phyloP scores from a whole-genome alignment of 2,329 filamentous ascomycete species.

The Exophiala spinifera region DNA sequence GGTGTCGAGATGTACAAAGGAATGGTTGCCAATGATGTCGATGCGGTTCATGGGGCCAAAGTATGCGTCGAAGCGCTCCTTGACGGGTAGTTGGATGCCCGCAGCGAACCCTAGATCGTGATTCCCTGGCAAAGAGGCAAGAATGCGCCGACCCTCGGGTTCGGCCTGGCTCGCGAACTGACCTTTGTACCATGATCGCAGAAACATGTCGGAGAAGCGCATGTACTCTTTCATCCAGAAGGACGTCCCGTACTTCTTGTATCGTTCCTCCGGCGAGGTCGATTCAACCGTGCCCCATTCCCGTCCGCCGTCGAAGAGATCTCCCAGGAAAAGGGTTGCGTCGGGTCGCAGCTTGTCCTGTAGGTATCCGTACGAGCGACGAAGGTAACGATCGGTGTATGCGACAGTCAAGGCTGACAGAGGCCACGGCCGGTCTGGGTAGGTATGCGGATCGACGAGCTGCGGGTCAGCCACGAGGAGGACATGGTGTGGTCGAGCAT shows the following conservation, averaged over 20 bases:
- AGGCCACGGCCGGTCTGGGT: slow-evolving; percentile 76
- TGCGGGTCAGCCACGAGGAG: slow-evolving; percentile 87
- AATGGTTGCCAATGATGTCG: slow-evolving; percentile 91
- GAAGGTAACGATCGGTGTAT: slow-evolving; percentile 88
- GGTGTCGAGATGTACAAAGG: slow-evolving; percentile 85
- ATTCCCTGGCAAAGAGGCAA: slow-evolving; percentile 86
- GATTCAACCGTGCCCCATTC: slow-evolving; percentile 80
- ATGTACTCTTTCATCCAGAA: slow-evolving; percentile 87
- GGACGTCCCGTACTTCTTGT: slow-evolving; percentile 70
- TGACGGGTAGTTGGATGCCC: slow-evolving; percentile 75
- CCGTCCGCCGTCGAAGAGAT: slow-evolving; percentile 90
- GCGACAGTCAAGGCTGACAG: slow-evolving; percentile 63
- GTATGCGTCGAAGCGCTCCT: slow-evolving; percentile 78
- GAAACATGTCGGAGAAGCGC: slow-evolving; percentile 83
- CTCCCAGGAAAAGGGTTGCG: slow-evolving; percentile 85
- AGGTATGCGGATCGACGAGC: slow-evolving; percentile 91
- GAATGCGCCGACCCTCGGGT: slow-evolving; percentile 70
- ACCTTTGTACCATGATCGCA: slow-evolving; percentile 60
- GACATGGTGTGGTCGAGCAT: slow-evolving; percentile 76
- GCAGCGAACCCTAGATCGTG: slow-evolving; percentile 91
- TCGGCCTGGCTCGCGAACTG: slow-evolving; percentile 48
- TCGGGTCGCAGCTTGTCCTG: slow-evolving; percentile 77
- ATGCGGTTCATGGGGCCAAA: slow-evolving; percentile 92
- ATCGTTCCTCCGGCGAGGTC: slow-evolving; percentile 62
- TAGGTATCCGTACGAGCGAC: slow-evolving; percentile 74